These are phyloP conservation scores for Bolboschoenoplectus hybrid DNA, from an alignment of 202 grass and related monocot species.

Conservation along the genomic window DNA sequence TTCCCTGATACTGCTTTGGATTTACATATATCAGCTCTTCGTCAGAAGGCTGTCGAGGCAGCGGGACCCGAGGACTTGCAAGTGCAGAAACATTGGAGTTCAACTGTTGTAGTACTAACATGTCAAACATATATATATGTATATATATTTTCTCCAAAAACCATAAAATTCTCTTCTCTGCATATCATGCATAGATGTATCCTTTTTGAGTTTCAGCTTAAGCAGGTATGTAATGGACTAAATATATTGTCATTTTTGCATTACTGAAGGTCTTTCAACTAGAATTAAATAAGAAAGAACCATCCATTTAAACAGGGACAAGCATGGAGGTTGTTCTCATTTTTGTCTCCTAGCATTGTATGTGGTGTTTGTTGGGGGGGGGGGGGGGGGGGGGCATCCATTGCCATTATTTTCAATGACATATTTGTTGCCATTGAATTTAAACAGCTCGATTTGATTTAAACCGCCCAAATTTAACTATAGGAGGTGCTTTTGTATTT, in stretches of 20 bases:
- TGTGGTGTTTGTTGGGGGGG: neutral
- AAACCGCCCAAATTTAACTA: no score
- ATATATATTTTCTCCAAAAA: neutral
- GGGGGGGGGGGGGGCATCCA: no score
- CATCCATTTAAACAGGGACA: neutral
- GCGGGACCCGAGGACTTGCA: constrained; percentile 53
- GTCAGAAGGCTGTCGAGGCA: constrained; percentile 56
- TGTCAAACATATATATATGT: neutral
- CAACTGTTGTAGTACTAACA: constrained; percentile 44
- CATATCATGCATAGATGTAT: neutral
- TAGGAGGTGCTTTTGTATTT: no score
- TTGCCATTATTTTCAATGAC: no score
- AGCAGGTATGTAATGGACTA: neutral
- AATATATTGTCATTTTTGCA: constrained; percentile 2
- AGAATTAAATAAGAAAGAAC: neutral
- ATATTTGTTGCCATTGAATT: no score
- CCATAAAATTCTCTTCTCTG: neutral
- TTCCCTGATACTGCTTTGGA: constrained; percentile 77
- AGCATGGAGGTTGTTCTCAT: neutral
- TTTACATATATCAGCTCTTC: constrained; percentile 77
- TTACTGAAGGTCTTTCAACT: neutral
- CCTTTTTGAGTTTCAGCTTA: neutral
- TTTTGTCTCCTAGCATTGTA: neutral
- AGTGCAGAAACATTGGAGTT: constrained; percentile 47
- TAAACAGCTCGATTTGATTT: no score